These are phyloP conservation scores for Ulvella scutata DNA, from an alignment of 139 green algal species.

Conservation along the genomic window DNA sequence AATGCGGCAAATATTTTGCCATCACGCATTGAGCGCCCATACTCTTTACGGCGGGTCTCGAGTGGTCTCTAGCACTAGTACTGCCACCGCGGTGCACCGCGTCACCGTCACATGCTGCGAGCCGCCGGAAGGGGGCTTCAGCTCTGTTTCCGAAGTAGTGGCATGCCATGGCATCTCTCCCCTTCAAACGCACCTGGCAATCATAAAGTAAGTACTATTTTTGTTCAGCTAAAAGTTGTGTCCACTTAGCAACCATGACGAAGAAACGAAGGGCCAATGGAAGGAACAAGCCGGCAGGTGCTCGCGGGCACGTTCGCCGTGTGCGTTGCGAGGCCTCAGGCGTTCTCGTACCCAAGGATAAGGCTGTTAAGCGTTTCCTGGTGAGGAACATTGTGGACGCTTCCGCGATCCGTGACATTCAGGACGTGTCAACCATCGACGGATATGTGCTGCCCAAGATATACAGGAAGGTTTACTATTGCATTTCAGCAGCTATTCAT, in stretches of 20 bases:
- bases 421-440: conserved; percentile 85
- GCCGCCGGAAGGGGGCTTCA: too few relatives aligned
- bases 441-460: conserved; percentile 96
- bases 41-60: too few relatives aligned
- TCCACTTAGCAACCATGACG: conserved; percentile 4
- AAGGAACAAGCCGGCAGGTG: not conserved
- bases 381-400: conserved; percentile 96
- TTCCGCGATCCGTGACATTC: conserved; percentile 94
- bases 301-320: conserved; percentile 17
- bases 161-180: too few relatives aligned
- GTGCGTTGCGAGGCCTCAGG: conserved; percentile 92
- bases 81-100: too few relatives aligned
- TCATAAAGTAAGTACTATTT: too few relatives aligned
- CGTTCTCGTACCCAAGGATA: conserved; percentile 93
- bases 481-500: conserved; percentile 95
- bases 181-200: too few relatives aligned
- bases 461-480: conserved; percentile 99
- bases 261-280: conserved; percentile 1
- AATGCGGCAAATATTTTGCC: too few relatives aligned
- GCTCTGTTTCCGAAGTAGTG: too few relatives aligned
- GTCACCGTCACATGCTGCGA: too few relatives aligned
- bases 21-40: too few relatives aligned
- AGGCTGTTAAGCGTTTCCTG: conserved; percentile 99
- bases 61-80: too few relatives aligned
- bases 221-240: too few relatives aligned